Evolutionary conservation across 1,284 basidiomycete genomes (phyloP).

Genomic region (Chalciporus piperatoides): DNA sequence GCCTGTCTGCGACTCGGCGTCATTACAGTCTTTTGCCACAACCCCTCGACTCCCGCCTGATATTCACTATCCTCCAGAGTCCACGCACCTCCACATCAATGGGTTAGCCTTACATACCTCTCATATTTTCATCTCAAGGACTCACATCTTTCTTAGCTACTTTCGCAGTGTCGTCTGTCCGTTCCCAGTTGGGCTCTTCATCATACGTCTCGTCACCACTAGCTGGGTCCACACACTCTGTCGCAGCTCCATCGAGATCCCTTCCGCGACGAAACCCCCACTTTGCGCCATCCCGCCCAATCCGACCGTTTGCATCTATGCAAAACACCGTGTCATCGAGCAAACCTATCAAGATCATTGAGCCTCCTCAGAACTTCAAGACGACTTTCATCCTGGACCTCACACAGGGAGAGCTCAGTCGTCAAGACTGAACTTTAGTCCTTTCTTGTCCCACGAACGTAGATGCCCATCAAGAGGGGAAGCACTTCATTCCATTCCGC

Average conservation of each 20-base stretch:
- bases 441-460: neutral
- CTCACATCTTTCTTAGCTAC: conserved; percentile 24
- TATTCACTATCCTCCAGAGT: neutral
- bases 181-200: conserved; percentile 26
- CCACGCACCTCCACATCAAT: conserved; percentile 12
- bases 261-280: conserved; percentile 42
- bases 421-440: conserved; percentile 49
- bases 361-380: conserved; percentile 68
- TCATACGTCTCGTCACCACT: conserved; percentile 56
- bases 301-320: conserved; percentile 71
- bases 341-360: conserved; percentile 65
- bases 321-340: conserved; percentile 19
- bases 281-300: conserved; percentile 66
- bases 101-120: conserved; percentile 20
- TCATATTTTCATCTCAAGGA: neutral
- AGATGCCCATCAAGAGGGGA: neutral
- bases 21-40: conserved; percentile 26
- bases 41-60: neutral
- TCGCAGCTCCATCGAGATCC: conserved; percentile 30
- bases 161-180: conserved; percentile 33
- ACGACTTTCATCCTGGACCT: conserved; percentile 70
- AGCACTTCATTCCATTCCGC: neutral
- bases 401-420: conserved; percentile 74
- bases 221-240: conserved; percentile 39
- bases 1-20: conserved; percentile 28